Percentiles rank a stretch among this genome's conserved stretches.
Conservation (phyloP, 2,329 filamentous ascomycete genomes). For the Aspergillus sp. region DNA sequence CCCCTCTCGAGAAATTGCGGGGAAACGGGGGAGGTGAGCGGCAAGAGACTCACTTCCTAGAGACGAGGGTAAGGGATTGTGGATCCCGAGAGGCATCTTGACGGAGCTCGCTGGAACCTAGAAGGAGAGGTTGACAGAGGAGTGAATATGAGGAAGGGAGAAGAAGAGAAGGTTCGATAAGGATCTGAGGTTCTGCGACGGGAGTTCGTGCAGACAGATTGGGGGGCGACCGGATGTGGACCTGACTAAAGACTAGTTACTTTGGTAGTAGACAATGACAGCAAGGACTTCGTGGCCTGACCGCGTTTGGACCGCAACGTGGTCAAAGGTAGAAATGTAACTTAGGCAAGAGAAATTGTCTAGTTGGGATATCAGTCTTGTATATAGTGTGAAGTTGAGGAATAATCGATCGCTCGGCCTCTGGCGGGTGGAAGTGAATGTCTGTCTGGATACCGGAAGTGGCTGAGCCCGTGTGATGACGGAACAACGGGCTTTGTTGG, state of each 20-base stretch:
- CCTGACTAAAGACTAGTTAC: constrained; percentile 7
- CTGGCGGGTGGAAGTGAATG: neutral
- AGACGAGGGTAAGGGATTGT: constrained; percentile 49
- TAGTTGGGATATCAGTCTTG: too few relatives aligned
- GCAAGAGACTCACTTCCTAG: constrained; percentile 42
- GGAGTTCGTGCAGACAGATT: constrained; percentile 16
- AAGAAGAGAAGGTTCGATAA: constrained; percentile 13
- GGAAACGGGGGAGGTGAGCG: constrained; percentile 20
- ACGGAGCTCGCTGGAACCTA: constrained; percentile 13
- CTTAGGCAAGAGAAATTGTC: too few relatives aligned
- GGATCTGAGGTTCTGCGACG: constrained; percentile 7
- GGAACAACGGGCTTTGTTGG: neutral
- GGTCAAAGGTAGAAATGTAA: too few relatives aligned
- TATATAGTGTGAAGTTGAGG: too few relatives aligned
- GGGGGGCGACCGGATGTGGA: constrained; percentile 24
- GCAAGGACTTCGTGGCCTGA: neutral
- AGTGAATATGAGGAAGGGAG: neutral
- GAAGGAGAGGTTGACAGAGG: constrained; percentile 1
- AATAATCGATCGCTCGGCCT: too few relatives aligned
- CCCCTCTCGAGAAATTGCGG: constrained; percentile 28
- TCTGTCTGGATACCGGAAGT: neutral
- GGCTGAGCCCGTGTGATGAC: neutral
- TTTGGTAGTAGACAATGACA: constrained; percentile 19
- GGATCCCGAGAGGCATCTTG: constrained; percentile 44
- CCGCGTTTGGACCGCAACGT: neutral